phyloP scores from a whole-genome alignment of 345 rosid species.

The Punica granatum region DNA sequence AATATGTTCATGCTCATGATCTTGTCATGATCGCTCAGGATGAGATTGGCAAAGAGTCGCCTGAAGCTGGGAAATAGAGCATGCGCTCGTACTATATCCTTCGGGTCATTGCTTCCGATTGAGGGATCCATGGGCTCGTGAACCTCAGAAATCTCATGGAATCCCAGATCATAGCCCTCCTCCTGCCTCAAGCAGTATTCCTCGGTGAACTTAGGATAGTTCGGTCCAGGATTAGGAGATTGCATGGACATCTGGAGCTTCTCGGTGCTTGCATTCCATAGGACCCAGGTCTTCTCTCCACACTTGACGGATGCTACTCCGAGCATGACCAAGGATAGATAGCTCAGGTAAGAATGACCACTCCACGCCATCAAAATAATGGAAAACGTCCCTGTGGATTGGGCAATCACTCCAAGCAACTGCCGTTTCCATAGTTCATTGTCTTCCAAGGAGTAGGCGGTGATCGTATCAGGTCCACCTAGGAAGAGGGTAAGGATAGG shows the following conservation, averaged over 20 bases:
- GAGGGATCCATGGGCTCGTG: slow-evolving; percentile 2
- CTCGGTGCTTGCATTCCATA: slow-evolving; percentile 33
- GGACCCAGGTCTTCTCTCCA: slow-evolving; percentile 34
- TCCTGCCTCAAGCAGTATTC: slow-evolving; percentile 9
- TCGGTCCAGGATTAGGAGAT: slow-evolving; percentile 20
- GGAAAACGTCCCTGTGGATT: slow-evolving; percentile 18
- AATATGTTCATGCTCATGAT: slow-evolving; percentile 10
- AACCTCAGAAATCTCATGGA: slow-evolving; percentile 11
- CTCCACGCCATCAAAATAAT: slow-evolving; percentile 25
- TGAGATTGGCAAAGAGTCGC: slow-evolving; percentile 32
- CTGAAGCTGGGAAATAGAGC: slow-evolving; percentile 24
- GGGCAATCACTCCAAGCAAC: slow-evolving; percentile 16
- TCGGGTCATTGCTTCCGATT: background rate
- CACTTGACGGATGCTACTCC: slow-evolving; percentile 32
- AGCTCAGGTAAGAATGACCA: slow-evolving; percentile 12
- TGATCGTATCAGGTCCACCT: slow-evolving; percentile 30
- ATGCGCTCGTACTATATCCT: slow-evolving; percentile 4
- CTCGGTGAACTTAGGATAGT: slow-evolving; percentile 17
- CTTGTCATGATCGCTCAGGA: slow-evolving; percentile 15
- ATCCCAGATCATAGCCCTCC: slow-evolving; percentile 3
- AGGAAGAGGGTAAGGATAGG: slow-evolving; percentile 26
- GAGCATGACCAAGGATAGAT: slow-evolving; percentile 22
- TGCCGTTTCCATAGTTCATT: slow-evolving; percentile 35
- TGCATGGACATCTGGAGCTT: slow-evolving; percentile 21
- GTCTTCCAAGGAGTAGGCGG: slow-evolving; percentile 29